These are phyloP conservation scores for Melocanna baccifera DNA, from an alignment of 176 grass and related monocot genomes.

Conservation along the genomic window DNA sequence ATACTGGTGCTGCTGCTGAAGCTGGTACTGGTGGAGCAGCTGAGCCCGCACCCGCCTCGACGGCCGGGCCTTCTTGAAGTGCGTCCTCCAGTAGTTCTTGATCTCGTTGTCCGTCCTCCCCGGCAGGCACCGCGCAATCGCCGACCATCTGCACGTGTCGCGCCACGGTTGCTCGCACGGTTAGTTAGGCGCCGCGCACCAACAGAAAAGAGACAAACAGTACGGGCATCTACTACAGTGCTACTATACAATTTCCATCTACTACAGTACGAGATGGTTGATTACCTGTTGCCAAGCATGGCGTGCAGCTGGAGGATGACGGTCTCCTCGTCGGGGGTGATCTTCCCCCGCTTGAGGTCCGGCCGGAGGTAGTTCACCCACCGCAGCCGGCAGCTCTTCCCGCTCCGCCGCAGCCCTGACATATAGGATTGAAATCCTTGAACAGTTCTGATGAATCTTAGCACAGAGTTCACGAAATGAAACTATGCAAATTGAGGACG, in stretches of 20 bases:
- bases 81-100: slow-evolving; percentile 99
- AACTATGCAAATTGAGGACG: not conserved
- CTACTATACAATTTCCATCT: not conserved
- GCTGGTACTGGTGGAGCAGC: slow-evolving; percentile 59
- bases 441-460: not conserved
- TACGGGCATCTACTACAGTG: slow-evolving; percentile 1
- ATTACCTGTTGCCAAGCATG: slow-evolving; percentile 83
- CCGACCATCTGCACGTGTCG: slow-evolving; percentile 71
- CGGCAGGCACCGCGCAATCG: slow-evolving; percentile 88
- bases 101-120: slow-evolving; percentile 99
- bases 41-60: slow-evolving; percentile 51
- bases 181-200: slow-evolving; percentile 39
- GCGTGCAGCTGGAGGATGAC: slow-evolving; percentile 87
- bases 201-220: not conserved
- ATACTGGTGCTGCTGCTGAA: slow-evolving; percentile 46
- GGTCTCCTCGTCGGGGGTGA: slow-evolving; percentile 83
- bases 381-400: slow-evolving; percentile 89
- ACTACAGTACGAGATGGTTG: not conserved
- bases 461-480: not conserved
- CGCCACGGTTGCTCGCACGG: not conserved
- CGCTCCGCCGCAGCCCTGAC: slow-evolving; percentile 67
- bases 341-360: slow-evolving; percentile 94
- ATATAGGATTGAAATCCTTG: too few species aligned
- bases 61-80: slow-evolving; percentile 84
- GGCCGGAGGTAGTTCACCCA: slow-evolving; percentile 98